phyloP scores from a whole-genome alignment of 2,329 filamentous ascomycete genomes.

The Beauveria scarabaeidicola region DNA sequence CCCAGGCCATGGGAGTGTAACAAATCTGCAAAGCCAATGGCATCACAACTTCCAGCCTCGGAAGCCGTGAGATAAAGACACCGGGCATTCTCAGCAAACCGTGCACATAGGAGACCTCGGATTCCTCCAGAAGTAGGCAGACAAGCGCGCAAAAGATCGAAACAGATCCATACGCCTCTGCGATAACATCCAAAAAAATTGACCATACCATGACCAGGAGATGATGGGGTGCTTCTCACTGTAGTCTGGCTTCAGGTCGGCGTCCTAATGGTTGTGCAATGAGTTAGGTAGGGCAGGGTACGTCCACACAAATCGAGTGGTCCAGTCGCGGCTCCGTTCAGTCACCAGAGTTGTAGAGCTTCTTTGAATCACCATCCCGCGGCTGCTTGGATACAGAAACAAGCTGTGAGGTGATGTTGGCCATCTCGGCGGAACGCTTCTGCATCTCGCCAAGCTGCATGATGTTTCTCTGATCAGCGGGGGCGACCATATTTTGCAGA shows the following conservation, averaged over 20 bases:
- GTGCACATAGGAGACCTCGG: conserved; percentile 11
- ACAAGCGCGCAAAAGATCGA: background rate
- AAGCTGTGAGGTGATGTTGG: conserved; percentile 32
- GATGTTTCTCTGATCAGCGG: conserved; percentile 44
- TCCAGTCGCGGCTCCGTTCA: background rate
- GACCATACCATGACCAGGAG: conserved; percentile 5
- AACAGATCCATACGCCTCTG: background rate
- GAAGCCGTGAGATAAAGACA: conserved; percentile 9
- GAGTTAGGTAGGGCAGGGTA: background rate
- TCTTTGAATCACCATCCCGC: background rate
- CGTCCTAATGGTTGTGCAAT: conserved; percentile 5
- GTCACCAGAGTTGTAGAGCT: conserved; percentile 4
- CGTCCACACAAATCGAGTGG: background rate
- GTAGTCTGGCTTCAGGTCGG: conserved; percentile 6
- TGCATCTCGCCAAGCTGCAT: conserved; percentile 45
- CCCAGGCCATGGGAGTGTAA: background rate
- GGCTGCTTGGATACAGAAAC: background rate
- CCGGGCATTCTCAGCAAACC: conserved; percentile 9
- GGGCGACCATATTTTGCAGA: conserved; percentile 39
- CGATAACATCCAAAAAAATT: conserved; percentile 1
- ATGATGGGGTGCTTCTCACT: background rate
- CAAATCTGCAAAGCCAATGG: background rate
- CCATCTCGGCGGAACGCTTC: conserved; percentile 42
- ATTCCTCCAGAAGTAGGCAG: conserved; percentile 10
- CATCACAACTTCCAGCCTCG: conserved; percentile 4